phyloP scores from a whole-genome alignment of 441 rosid genomes.

The Jatropha podagrica region DNA sequence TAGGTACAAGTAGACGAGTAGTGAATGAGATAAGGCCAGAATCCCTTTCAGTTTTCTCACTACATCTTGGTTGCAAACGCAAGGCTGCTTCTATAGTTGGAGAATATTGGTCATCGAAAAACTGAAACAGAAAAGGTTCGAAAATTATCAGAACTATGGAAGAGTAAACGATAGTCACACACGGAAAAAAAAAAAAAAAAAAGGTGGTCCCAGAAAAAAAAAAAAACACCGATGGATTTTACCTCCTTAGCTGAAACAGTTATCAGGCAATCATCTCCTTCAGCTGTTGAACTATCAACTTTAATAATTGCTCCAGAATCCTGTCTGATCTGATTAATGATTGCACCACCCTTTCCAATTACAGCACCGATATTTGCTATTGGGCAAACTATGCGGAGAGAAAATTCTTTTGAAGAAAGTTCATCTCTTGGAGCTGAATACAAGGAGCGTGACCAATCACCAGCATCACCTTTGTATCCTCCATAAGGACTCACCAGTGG shows the following conservation, averaged over 20 bases:
- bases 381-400: constrained; percentile 78
- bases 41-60: constrained; percentile 91
- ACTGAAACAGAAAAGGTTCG: constrained; percentile 36
- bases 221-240: neutral
- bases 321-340: constrained; percentile 88
- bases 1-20: constrained; percentile 90
- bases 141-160: constrained; percentile 18
- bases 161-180: neutral
- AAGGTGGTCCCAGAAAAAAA: neutral
- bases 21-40: constrained; percentile 82
- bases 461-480: constrained; percentile 74
- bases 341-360: constrained; percentile 87
- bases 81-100: constrained; percentile 91
- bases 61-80: constrained; percentile 88
- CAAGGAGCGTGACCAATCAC: constrained; percentile 80
- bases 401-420: constrained; percentile 65
- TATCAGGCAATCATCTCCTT: constrained; percentile 86
- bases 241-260: constrained; percentile 86
- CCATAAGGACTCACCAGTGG: constrained; percentile 75
- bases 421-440: constrained; percentile 90
- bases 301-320: constrained; percentile 78
- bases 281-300: constrained; percentile 79
- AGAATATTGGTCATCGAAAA: constrained; percentile 75
- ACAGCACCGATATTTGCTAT: constrained; percentile 77
- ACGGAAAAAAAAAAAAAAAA: too few species aligned